Evolutionary conservation across 73 alveolate genomes (phyloP).

Genomic region (Uronychia binucleata): DNA sequence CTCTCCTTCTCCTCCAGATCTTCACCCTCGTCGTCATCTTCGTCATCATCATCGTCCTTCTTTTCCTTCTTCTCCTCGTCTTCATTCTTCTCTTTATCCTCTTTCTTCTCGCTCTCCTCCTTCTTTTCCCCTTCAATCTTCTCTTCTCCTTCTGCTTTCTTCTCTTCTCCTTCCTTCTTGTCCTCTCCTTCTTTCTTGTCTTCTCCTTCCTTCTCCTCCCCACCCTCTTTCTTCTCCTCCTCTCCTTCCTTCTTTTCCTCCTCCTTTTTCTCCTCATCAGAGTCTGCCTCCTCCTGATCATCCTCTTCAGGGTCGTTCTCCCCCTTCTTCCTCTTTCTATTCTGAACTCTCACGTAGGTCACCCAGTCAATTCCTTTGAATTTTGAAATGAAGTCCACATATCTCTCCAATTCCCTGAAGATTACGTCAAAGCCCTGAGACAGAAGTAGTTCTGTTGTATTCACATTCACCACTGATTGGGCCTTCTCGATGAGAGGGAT

Average conservation of each 20-base stretch:
- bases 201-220: slow-evolving; percentile 24
- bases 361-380: slow-evolving; percentile 72
- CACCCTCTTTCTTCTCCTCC: slow-evolving; percentile 41
- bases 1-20: slow-evolving; percentile 39
- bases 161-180: slow-evolving; percentile 37
- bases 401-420: slow-evolving; percentile 62
- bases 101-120: not conserved
- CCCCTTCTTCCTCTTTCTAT: slow-evolving; percentile 48
- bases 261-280: not conserved
- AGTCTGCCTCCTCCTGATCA: not conserved
- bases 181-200: slow-evolving; percentile 29
- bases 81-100: not conserved
- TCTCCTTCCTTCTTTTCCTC: slow-evolving; percentile 32
- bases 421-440: slow-evolving; percentile 56
- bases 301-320: not conserved
- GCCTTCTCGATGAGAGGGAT: slow-evolving; percentile 63
- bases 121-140: slow-evolving; percentile 27
- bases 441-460: slow-evolving; percentile 37
- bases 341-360: slow-evolving; percentile 44
- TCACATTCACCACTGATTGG: slow-evolving; percentile 38
- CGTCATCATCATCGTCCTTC: slow-evolving; percentile 28
- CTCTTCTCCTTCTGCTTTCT: slow-evolving; percentile 21
- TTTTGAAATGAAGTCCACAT: slow-evolving; percentile 37
- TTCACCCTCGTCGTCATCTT: slow-evolving; percentile 19
- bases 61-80: slow-evolving; percentile 11